Percentiles rank a stretch among this genome's conserved stretches.
Conservation (phyloP, 768 basidiomycete genomes). For the Dioszegia aurantiaca region DNA sequence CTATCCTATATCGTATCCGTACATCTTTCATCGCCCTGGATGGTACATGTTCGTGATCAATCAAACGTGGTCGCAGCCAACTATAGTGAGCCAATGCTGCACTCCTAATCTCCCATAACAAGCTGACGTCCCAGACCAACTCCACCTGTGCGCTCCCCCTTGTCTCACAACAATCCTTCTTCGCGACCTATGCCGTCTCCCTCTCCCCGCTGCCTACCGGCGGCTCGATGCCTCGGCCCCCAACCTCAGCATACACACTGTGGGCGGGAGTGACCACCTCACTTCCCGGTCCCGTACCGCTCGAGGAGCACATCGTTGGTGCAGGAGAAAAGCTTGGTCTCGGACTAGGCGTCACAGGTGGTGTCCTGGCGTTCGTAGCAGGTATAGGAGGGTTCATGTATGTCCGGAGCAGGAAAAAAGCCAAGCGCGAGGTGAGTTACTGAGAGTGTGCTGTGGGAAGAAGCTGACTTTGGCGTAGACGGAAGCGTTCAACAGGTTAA, state of each 20-base stretch:
- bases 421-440: slow-evolving; percentile 42
- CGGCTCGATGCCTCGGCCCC: slow-evolving; percentile 20
- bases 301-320: slow-evolving; percentile 30
- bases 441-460: slow-evolving; percentile 10
- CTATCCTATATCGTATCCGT: slow-evolving; percentile 35
- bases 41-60: slow-evolving; percentile 51
- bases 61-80: slow-evolving; percentile 46
- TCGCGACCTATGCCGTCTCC: slow-evolving; percentile 41
- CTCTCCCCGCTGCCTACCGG: slow-evolving; percentile 37
- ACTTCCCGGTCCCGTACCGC: slow-evolving; percentile 34
- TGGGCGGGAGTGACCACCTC: slow-evolving; percentile 30
- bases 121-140: slow-evolving; percentile 16
- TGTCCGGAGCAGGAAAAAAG: slow-evolving; percentile 30
- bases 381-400: slow-evolving; percentile 35
- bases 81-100: slow-evolving; percentile 35
- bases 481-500: slow-evolving; percentile 41
- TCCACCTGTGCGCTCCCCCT: slow-evolving; percentile 25
- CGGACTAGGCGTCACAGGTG: slow-evolving; percentile 41
- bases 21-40: slow-evolving; percentile 39
- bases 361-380: slow-evolving; percentile 29
- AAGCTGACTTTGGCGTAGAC: slow-evolving; percentile 20
- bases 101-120: background rate
- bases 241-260: slow-evolving; percentile 37
- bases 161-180: slow-evolving; percentile 37
- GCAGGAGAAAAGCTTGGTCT: slow-evolving; percentile 32